Evolutionary conservation across 2,329 filamentous ascomycete species (phyloP).

Genomic region (Plenodomus biglobosus): DNA sequence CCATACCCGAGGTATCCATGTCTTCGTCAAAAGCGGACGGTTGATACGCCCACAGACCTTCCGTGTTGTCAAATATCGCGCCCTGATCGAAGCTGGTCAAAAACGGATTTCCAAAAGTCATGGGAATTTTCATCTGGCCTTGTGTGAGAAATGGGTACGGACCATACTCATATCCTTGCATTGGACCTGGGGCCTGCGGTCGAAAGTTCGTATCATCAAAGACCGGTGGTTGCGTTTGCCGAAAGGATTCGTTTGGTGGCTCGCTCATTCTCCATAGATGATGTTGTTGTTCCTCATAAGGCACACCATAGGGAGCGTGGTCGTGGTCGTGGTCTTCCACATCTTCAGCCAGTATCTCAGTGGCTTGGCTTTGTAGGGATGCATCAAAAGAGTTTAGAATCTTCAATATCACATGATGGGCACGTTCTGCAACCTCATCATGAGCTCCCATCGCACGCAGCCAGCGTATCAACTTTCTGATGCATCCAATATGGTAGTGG

Average conservation of each 20-base stretch:
- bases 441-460: constrained; percentile 34
- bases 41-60: constrained; percentile 12
- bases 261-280: not conserved
- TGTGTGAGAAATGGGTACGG: not conserved
- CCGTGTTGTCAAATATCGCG: constrained; percentile 12
- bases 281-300: not conserved
- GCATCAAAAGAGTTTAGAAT: constrained; percentile 20
- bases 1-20: not conserved
- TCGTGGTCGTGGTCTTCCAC: not conserved
- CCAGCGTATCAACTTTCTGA: constrained; percentile 41
- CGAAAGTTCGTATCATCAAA: not conserved
- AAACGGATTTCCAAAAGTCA: constrained; percentile 23
- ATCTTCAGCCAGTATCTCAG: constrained; percentile 13
- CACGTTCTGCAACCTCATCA: constrained; percentile 35
- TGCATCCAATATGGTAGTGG: constrained; percentile 26
- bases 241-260: not conserved
- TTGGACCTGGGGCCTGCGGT: not conserved
- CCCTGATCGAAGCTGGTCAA: constrained; percentile 25
- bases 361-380: constrained; percentile 11
- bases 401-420: constrained; percentile 23
- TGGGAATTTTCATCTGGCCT: not conserved
- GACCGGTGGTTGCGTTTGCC: not conserved
- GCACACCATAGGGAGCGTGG: not conserved
- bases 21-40: not conserved
- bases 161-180: not conserved